Conservation (phyloP, 345 rosid species). For the Lepidium aucheri region DNA sequence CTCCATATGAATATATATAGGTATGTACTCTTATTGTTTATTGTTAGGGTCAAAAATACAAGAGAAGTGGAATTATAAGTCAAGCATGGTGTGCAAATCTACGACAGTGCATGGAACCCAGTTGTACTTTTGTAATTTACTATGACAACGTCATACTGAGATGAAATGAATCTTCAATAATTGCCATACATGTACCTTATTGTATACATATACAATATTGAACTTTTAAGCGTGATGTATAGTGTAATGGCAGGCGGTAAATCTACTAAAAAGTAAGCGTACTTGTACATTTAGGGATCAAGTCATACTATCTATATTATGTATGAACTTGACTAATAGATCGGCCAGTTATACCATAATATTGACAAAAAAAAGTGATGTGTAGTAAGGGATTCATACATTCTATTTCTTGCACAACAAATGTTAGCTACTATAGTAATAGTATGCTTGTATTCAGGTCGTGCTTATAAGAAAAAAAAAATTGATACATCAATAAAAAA, state of each 20-base stretch:
- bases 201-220: conserved; percentile 1
- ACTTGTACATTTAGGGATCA: no score
- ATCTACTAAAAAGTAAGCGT: no score
- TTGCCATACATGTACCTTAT: conserved; percentile 6
- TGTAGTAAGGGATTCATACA: not conserved
- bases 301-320: no score
- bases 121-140: conserved; percentile 12
- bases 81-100: conserved; percentile 1
- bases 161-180: not conserved
- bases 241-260: no score
- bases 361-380: no score
- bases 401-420: not conserved
- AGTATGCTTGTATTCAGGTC: not conserved
- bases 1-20: not conserved
- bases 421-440: not conserved
- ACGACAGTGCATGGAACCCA: conserved; percentile 9
- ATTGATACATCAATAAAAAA: no score
- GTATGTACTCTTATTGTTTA: not conserved
- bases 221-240: no score
- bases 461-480: no score
- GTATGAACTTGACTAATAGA: no score
- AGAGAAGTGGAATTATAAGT: not conserved
- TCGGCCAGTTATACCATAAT: no score
- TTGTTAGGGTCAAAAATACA: not conserved
- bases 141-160: not conserved